Evolutionary conservation across 192 early-diverging fungal species (phyloP).

Genomic region (Tieghemiomyces parasiticus): DNA sequence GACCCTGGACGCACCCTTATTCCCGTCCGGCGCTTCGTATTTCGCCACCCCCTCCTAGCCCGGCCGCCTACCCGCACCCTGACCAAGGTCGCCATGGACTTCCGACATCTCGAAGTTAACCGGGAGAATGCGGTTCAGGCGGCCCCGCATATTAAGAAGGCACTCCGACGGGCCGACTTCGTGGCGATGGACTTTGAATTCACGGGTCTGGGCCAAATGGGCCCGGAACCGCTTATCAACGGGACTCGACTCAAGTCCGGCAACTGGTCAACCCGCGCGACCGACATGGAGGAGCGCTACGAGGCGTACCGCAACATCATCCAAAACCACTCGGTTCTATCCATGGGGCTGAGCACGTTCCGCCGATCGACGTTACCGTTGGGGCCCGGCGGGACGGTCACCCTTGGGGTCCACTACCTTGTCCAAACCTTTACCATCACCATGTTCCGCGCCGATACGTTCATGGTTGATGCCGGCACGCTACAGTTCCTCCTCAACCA

Average conservation of each 20-base stretch:
- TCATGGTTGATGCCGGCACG: background rate
- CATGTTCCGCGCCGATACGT: background rate
- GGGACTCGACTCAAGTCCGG: constrained; percentile 18
- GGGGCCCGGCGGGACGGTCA: background rate
- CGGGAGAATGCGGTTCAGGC: background rate
- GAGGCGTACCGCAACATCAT: constrained; percentile 51
- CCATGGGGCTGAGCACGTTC: constrained; percentile 71
- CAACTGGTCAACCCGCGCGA: constrained; percentile 27
- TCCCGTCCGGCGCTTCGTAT: no score
- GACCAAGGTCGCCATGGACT: background rate
- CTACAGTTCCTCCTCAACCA: background rate
- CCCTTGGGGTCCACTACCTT: constrained; percentile 33
- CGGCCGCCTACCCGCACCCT: no score
- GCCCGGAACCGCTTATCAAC: constrained; percentile 12
- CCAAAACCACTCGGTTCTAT: constrained; percentile 58
- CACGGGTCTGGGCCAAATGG: constrained; percentile 53
- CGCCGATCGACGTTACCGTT: constrained; percentile 16
- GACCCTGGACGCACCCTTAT: no score
- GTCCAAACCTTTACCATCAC: constrained; percentile 18
- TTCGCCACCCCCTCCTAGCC: no score
- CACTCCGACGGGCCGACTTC: constrained; percentile 35
- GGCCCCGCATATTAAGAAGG: background rate
- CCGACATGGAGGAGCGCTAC: constrained; percentile 75
- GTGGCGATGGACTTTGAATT: constrained; percentile 88
- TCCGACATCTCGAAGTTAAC: background rate